phyloP scores from a whole-genome alignment of 257 asterid species.

The Gentiana dahurica region DNA sequence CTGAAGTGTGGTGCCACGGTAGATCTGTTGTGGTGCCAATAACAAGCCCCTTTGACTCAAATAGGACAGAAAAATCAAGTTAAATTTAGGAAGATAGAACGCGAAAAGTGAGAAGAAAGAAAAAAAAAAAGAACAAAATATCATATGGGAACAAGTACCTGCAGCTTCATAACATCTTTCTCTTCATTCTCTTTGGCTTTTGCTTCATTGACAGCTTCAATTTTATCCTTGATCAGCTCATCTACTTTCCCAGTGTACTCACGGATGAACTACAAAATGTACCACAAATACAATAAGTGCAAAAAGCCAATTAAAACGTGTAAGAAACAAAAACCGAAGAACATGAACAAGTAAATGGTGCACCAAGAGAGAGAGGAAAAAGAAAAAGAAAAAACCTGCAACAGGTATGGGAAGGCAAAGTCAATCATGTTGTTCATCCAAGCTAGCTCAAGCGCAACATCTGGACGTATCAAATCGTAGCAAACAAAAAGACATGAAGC shows the following conservation, averaged over 20 bases:
- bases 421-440: constrained; percentile 96
- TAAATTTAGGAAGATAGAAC: too few relatives aligned
- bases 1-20: too few relatives aligned
- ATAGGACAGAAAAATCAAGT: too few relatives aligned
- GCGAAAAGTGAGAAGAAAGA: too few relatives aligned
- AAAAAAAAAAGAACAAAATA: not conserved
- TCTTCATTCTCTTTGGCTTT: constrained; percentile 83
- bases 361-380: constrained; percentile 9
- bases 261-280: constrained; percentile 66
- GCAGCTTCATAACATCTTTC: constrained; percentile 75
- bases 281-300: constrained; percentile 3
- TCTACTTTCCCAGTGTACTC: constrained; percentile 95
- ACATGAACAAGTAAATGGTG: too few relatives aligned
- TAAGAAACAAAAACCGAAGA: too few relatives aligned
- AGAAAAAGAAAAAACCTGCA: constrained; percentile 44
- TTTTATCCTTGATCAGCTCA: constrained; percentile 75
- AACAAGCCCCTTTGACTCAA: too few relatives aligned
- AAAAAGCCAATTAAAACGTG: too few relatives aligned
- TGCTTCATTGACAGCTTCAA: constrained; percentile 64
- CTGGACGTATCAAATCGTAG: constrained; percentile 83
- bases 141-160: constrained; percentile 31
- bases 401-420: constrained; percentile 91
- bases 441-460: constrained; percentile 94
- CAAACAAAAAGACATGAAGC: constrained; percentile 98
- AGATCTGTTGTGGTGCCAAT: too few relatives aligned